phyloP scores from a whole-genome alignment of 257 asterid species.

The Osmanthus fragrans region DNA sequence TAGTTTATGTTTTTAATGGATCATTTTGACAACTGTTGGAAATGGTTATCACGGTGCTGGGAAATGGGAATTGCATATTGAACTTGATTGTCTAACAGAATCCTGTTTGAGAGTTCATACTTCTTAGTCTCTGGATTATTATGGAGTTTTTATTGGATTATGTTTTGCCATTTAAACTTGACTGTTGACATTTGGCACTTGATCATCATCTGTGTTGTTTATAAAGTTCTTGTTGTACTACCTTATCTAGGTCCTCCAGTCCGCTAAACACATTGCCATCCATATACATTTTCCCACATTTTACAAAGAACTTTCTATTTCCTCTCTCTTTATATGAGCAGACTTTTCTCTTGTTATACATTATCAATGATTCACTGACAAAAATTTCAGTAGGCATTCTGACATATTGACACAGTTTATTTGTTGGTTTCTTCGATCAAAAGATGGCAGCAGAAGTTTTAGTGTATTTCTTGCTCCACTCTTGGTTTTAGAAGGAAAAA shows the following conservation, averaged over 20 bases:
- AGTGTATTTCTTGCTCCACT: not conserved
- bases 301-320: no score
- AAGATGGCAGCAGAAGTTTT: not conserved
- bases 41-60: not conserved
- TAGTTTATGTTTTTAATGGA: not conserved
- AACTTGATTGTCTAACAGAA: not conserved
- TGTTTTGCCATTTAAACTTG: slow-evolving; percentile 8
- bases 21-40: not conserved
- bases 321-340: not conserved
- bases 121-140: not conserved
- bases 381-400: not conserved
- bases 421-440: not conserved
- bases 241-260: not conserved
- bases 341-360: no score
- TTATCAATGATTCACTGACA: not conserved
- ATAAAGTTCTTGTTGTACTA: not conserved
- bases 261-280: not conserved
- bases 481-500: not conserved
- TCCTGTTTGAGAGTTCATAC: not conserved
- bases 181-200: not conserved
- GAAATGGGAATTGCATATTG: not conserved
- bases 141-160: slow-evolving; percentile 1
- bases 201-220: not conserved
- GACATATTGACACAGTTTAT: not conserved
- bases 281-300: not conserved